A percentile compares a stretch with the other conserved stretches of the same genome.
phyloP scores from a whole-genome alignment of 306 rosid genomes.

The Rosa persica region DNA sequence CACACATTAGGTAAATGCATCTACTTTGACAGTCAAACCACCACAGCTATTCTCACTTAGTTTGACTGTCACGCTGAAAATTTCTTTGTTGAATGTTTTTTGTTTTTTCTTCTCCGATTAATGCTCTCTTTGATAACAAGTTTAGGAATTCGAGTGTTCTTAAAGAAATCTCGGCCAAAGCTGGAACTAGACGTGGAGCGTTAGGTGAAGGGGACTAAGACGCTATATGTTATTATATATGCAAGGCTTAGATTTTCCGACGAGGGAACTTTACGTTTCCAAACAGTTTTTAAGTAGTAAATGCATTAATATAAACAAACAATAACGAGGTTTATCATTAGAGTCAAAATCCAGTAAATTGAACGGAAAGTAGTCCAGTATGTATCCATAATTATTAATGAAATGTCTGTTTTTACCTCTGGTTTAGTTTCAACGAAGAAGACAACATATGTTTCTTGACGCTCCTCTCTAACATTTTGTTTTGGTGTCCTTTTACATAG shows the following conservation, averaged over 20 bases:
- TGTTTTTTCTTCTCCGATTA: too few species aligned
- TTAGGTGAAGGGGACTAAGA: too few species aligned
- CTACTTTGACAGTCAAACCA: neutral
- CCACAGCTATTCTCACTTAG: too few species aligned
- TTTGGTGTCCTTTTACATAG: neutral
- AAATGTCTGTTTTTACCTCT: neutral
- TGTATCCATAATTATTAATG: neutral
- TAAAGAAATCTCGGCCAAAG: too few species aligned
- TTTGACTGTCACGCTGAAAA: too few species aligned
- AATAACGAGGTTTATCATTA: neutral
- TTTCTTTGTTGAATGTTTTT: too few species aligned
- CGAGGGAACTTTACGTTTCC: neutral
- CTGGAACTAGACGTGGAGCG: too few species aligned
- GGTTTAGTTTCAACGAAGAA: neutral
- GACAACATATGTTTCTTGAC: neutral
- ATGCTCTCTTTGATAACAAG: too few species aligned
- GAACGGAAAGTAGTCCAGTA: neutral
- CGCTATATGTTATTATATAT: neutral
- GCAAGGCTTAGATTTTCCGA: neutral
- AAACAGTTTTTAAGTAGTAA: neutral
- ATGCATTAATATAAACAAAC: neutral
- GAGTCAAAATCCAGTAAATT: neutral
- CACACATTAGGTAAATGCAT: neutral
- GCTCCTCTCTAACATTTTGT: neutral
- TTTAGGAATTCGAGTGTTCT: too few species aligned